These are phyloP conservation scores for Talaromyces sp. DNA, from an alignment of 2,329 filamentous ascomycete species.

Conservation along the genomic window DNA sequence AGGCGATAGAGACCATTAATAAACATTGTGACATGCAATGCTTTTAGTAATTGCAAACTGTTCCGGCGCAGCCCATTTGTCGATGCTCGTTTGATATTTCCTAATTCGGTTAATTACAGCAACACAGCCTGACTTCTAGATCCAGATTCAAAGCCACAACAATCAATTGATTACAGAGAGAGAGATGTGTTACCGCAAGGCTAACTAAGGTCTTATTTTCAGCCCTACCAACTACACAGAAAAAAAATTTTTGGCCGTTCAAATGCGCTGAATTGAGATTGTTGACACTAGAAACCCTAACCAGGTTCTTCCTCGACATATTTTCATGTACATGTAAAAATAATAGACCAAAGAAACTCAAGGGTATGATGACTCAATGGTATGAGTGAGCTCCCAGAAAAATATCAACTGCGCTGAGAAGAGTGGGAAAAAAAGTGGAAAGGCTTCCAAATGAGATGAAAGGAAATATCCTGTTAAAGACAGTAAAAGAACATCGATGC, in stretches of 20 bases:
- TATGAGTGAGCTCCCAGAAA: background rate
- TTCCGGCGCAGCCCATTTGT: background rate
- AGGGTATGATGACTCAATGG: too few relatives aligned
- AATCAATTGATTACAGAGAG: too few relatives aligned
- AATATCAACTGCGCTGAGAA: background rate
- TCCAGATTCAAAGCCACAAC: background rate
- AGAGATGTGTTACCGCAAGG: background rate
- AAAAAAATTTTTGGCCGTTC: background rate
- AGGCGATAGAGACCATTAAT: background rate
- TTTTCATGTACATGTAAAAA: background rate
- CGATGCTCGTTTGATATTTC: constrained; percentile 4
- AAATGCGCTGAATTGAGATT: background rate
- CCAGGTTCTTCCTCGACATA: background rate
- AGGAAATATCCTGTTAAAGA: background rate
- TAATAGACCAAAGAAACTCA: background rate
- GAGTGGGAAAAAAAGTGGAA: background rate
- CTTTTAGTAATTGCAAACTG: background rate
- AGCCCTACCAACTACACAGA: too few relatives aligned
- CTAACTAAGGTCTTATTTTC: too few relatives aligned
- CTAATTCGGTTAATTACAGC: background rate
- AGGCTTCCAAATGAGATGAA: background rate
- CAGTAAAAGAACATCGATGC: background rate
- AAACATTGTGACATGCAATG: background rate
- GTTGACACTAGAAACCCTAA: background rate
- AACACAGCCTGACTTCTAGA: background rate